Conservation (phyloP, 2,329 filamentous ascomycete genomes). For the Polychaeton citri region DNA sequence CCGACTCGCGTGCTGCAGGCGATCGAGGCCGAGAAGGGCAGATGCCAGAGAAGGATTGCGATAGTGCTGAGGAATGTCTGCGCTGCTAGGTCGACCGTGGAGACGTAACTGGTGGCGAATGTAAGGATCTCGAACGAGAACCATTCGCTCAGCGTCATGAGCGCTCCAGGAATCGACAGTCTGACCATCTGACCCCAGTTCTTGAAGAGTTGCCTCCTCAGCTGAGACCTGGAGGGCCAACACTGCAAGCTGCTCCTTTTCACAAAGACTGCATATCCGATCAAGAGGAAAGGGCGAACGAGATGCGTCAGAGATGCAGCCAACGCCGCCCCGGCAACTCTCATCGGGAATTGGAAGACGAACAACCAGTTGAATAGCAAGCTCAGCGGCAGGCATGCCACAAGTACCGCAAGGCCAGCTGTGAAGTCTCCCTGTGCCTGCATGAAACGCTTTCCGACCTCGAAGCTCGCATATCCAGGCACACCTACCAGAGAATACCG, state of each 20-base stretch:
- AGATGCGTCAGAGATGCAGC: constrained; percentile 29
- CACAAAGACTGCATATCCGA: constrained; percentile 32
- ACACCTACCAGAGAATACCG: constrained; percentile 36
- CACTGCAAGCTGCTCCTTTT: constrained; percentile 28
- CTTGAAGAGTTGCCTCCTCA: constrained; percentile 13
- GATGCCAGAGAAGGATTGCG: constrained; percentile 25
- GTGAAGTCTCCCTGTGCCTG: constrained; percentile 43
- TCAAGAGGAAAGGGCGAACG: constrained; percentile 34
- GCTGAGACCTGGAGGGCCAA: constrained; percentile 25
- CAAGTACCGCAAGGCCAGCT: constrained; percentile 20
- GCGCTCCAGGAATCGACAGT: constrained; percentile 11
- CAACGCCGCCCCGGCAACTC: constrained; percentile 39
- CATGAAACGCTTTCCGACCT: constrained; percentile 41
- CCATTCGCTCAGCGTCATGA: constrained; percentile 16
- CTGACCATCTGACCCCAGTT: constrained; percentile 23
- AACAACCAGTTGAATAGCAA: constrained; percentile 7
- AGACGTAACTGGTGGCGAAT: constrained; percentile 20
- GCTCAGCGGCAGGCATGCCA: constrained; percentile 8
- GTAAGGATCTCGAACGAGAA: constrained; percentile 17
- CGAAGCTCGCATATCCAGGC: constrained; percentile 42
- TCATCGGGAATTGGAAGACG: constrained; percentile 23
- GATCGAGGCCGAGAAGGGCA: constrained; percentile 27
- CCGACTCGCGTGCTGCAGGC: constrained; percentile 26
- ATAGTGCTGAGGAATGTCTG: constrained; percentile 3
- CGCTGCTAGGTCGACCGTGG: constrained; percentile 12